phyloP scores from a whole-genome alignment of 1,284 basidiomycete species.

The Phlebopus sp. region DNA sequence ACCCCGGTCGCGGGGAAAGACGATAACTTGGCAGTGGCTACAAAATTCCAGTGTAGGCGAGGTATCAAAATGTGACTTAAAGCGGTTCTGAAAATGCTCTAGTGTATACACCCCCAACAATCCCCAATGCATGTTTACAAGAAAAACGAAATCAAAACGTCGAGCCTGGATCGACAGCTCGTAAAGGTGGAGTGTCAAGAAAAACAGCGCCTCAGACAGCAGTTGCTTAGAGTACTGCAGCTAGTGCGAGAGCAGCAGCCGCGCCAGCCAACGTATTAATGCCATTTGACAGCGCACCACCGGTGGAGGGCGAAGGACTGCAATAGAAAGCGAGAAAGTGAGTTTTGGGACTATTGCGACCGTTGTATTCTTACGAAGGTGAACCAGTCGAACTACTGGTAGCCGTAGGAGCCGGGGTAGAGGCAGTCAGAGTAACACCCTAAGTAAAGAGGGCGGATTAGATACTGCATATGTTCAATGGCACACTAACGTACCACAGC shows the following conservation, averaged over 20 bases:
- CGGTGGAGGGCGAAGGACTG: constrained; percentile 8
- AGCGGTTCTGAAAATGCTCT: background rate
- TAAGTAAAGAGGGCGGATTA: constrained; percentile 18
- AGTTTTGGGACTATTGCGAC: background rate
- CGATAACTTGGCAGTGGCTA: background rate
- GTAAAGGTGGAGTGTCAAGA: background rate
- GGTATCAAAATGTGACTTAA: constrained; percentile 1
- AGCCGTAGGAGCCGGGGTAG: constrained; percentile 13
- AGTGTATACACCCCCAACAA: background rate
- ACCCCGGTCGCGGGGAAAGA: background rate
- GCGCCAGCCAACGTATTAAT: constrained; percentile 17
- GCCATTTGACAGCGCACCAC: constrained; percentile 9
- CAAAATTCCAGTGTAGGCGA: background rate
- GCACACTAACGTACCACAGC: constrained; percentile 45
- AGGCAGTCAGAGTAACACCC: constrained; percentile 48
- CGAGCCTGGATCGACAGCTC: background rate
- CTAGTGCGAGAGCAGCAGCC: constrained; percentile 18
- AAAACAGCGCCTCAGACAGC: background rate
- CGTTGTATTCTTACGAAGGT: constrained; percentile 9
- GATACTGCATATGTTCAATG: background rate
- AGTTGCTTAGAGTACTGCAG: constrained; percentile 13
- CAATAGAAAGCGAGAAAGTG: background rate
- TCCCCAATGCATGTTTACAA: background rate
- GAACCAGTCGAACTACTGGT: constrained; percentile 14
- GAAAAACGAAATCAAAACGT: background rate